Percentiles rank a stretch among this genome's conserved stretches.
phyloP scores from a whole-genome alignment of 306 rosid genomes.

The Carpinus fangiana region DNA sequence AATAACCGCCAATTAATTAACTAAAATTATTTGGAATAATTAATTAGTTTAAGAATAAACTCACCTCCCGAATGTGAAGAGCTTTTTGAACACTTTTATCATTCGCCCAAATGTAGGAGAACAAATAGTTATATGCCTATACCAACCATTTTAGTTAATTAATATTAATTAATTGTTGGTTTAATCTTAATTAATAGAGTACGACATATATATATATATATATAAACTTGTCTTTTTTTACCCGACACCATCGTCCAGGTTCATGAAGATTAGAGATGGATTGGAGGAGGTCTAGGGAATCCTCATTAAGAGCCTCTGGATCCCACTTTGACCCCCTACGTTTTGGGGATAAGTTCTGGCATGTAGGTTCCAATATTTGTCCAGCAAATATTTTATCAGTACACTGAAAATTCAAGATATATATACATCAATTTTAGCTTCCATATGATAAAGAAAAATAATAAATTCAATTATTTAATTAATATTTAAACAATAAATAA shows the following conservation, averaged over 20 bases:
- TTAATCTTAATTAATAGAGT: not conserved
- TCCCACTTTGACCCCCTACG: not conserved
- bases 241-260: constrained; percentile 1
- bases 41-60: too few relatives aligned
- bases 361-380: constrained; percentile 24
- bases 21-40: too few relatives aligned
- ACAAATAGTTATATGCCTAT: constrained; percentile 4
- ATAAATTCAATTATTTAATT: too few relatives aligned
- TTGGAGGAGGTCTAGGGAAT: not conserved
- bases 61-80: constrained; percentile 28
- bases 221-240: not conserved
- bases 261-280: not conserved
- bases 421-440: too few relatives aligned
- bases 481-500: too few relatives aligned
- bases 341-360: not conserved
- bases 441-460: too few relatives aligned
- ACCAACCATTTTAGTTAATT: not conserved
- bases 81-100: constrained; percentile 19
- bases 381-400: not conserved
- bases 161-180: not conserved
- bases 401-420: constrained; percentile 10
- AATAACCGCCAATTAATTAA: too few relatives aligned
- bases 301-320: not conserved
- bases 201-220: too few relatives aligned
- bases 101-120: constrained; percentile 27